Evolutionary conservation across 2,329 filamentous ascomycete species (phyloP).

Genomic region (Alternaria arborescens): DNA sequence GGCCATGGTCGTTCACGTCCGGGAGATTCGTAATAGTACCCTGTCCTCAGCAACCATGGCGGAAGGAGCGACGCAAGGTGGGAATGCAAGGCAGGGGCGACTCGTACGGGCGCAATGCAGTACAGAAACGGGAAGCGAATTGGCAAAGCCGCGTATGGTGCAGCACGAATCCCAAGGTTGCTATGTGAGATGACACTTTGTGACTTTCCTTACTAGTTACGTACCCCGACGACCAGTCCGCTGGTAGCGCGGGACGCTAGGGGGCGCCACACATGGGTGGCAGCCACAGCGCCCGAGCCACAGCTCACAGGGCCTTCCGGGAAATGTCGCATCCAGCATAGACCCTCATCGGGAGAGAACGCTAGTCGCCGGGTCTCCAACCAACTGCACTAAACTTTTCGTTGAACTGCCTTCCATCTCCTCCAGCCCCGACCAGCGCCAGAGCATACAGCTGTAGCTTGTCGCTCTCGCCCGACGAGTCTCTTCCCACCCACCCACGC

Average conservation of each 20-base stretch:
- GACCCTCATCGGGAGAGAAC: conserved; percentile 17
- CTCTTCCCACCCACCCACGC: not conserved
- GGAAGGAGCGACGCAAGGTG: conserved; percentile 21
- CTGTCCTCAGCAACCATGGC: conserved; percentile 36
- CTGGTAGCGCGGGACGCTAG: conserved; percentile 14
- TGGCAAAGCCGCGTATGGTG: not conserved
- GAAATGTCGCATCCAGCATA: conserved; percentile 18
- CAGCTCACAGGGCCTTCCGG: conserved; percentile 2
- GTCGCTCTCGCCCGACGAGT: conserved; percentile 7
- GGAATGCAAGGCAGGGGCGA: conserved; percentile 11
- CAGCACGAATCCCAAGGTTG: not conserved
- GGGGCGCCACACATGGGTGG: not conserved
- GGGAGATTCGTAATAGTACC: conserved; percentile 27
- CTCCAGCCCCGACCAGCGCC: conserved; percentile 26
- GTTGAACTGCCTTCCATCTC: conserved; percentile 40
- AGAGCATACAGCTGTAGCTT: conserved; percentile 29
- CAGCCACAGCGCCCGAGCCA: conserved; percentile 7
- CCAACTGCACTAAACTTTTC: conserved; percentile 39
- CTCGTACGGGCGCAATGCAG: conserved; percentile 14
- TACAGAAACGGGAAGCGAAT: not conserved
- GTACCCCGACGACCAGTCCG: conserved; percentile 26
- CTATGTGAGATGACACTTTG: conserved; percentile 32
- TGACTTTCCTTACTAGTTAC: conserved; percentile 34
- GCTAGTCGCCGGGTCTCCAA: conserved; percentile 30
- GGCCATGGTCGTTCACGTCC: conserved; percentile 44